A percentile compares a stretch with the other conserved stretches of the same genome.
Evolutionary conservation across 2,329 filamentous ascomycete genomes (phyloP).

Genomic region (Ophiosphaerella korrae): DNA sequence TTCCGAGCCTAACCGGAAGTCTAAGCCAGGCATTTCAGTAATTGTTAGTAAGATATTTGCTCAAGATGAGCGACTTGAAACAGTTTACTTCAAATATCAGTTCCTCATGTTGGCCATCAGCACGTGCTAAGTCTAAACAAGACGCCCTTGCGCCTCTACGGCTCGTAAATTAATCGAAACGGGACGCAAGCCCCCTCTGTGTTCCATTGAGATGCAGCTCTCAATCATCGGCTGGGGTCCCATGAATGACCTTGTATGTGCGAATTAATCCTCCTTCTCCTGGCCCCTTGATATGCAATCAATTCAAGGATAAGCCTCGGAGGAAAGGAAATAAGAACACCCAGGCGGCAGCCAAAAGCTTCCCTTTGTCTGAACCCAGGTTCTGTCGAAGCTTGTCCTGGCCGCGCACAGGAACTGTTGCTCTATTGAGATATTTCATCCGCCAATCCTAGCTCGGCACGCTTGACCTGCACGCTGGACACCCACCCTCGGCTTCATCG

Average conservation of each 20-base stretch:
- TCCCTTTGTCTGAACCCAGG: slow-evolving; percentile 15
- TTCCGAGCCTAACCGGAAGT: no score
- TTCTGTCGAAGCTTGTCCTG: slow-evolving; percentile 30
- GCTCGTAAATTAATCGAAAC: no score
- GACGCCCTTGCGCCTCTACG: no score
- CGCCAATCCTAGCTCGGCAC: slow-evolving; percentile 22
- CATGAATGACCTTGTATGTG: neutral
- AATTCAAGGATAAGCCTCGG: slow-evolving; percentile 1
- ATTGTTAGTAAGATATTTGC: no score
- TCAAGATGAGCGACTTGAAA: no score
- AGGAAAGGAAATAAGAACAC: slow-evolving; percentile 21
- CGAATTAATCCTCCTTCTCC: neutral
- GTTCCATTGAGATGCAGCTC: neutral
- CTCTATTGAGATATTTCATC: slow-evolving; percentile 17
- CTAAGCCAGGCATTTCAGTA: no score
- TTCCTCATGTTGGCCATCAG: no score
- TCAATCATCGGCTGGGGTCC: neutral
- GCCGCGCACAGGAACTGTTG: slow-evolving; percentile 12
- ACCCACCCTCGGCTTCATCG: slow-evolving; percentile 14
- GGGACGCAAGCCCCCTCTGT: no score
- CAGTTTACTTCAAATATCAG: no score
- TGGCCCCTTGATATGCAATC: neutral
- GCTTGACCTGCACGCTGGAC: slow-evolving; percentile 19
- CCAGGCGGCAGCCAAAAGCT: slow-evolving; percentile 31
- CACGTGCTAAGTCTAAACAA: no score